A percentile compares a stretch with the other conserved stretches of the same genome.
Conservation (phyloP, 208 protist genomes). For the Leishmania tropica region DNA sequence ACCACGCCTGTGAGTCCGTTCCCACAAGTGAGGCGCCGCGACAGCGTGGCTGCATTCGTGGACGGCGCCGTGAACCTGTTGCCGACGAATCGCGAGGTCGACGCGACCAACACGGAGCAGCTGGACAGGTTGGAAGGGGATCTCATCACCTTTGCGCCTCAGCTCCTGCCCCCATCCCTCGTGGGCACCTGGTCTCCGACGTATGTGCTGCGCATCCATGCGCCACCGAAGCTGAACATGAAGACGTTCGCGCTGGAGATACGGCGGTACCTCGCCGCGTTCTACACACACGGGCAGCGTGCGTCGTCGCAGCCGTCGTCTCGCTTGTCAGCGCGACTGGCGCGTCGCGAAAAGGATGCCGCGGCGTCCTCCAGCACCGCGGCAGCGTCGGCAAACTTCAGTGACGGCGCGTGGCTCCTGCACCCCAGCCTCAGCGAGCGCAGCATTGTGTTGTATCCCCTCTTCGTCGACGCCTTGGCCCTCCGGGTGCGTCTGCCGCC, state of each 20-base stretch:
- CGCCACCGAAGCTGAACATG: slow-evolving; percentile 21
- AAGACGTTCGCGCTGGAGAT: slow-evolving; percentile 22
- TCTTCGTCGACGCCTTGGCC: slow-evolving; percentile 82
- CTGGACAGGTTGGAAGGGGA: slow-evolving; percentile 69
- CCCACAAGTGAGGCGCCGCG: background rate
- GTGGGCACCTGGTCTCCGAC: slow-evolving; percentile 71
- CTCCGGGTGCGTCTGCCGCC: slow-evolving; percentile 80
- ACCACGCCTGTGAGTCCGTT: background rate
- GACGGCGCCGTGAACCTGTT: slow-evolving; percentile 76
- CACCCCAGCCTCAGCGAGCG: slow-evolving; percentile 14
- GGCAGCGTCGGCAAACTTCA: slow-evolving; percentile 6
- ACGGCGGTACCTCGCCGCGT: slow-evolving; percentile 39
- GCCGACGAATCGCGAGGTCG: slow-evolving; percentile 81
- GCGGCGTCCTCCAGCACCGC: background rate
- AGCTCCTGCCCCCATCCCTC: slow-evolving; percentile 57
- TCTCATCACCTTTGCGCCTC: slow-evolving; percentile 51
- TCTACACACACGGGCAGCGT: slow-evolving; percentile 29
- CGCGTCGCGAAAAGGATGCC: background rate
- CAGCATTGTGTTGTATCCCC: slow-evolving; percentile 70
- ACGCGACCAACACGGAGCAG: slow-evolving; percentile 63
- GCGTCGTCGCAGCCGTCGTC: background rate
- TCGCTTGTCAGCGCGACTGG: background rate
- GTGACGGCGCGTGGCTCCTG: slow-evolving; percentile 27
- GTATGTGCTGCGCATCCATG: slow-evolving; percentile 55
- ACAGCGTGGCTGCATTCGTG: slow-evolving; percentile 29